These are phyloP conservation scores for Citrus sp. DNA, from an alignment of 345 rosid genomes.

Conservation along the genomic window DNA sequence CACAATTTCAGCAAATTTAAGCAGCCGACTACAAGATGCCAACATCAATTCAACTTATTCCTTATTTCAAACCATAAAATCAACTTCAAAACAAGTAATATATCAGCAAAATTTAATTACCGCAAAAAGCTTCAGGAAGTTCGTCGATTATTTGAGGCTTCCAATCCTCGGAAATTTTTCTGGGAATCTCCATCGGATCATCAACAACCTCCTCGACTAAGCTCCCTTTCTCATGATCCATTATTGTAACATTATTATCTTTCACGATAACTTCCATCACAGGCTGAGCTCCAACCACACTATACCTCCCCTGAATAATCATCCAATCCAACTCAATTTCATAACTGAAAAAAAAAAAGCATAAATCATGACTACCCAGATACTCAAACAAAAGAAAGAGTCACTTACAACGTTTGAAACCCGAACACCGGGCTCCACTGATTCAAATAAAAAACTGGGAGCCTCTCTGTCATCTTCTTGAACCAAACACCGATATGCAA, in stretches of 20 bases:
- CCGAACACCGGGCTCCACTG: conserved; percentile 67
- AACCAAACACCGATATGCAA: conserved; percentile 89
- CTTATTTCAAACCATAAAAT: neutral
- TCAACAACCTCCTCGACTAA: conserved; percentile 61
- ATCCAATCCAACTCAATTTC: conserved; percentile 21
- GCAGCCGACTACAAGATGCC: neutral
- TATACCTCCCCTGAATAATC: conserved; percentile 58
- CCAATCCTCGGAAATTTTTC: conserved; percentile 68
- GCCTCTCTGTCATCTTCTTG: conserved; percentile 78
- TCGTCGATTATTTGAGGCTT: conserved; percentile 64
- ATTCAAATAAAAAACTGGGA: conserved; percentile 87
- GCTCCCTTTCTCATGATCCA: conserved; percentile 62
- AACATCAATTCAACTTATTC: neutral
- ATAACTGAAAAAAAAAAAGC: neutral
- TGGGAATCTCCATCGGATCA: conserved; percentile 76
- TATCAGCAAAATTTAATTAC: conserved; percentile 34
- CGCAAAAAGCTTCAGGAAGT: conserved; percentile 84
- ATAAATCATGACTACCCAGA: neutral
- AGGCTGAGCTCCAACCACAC: conserved; percentile 87
- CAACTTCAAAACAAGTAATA: neutral
- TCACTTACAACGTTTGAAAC: conserved; percentile 57
- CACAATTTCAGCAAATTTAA: neutral
- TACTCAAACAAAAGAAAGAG: neutral
- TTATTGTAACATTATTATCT: conserved; percentile 59
- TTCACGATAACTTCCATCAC: conserved; percentile 70